phyloP scores from a whole-genome alignment of 2,329 filamentous ascomycete genomes.

The Ophiostoma australiae region DNA sequence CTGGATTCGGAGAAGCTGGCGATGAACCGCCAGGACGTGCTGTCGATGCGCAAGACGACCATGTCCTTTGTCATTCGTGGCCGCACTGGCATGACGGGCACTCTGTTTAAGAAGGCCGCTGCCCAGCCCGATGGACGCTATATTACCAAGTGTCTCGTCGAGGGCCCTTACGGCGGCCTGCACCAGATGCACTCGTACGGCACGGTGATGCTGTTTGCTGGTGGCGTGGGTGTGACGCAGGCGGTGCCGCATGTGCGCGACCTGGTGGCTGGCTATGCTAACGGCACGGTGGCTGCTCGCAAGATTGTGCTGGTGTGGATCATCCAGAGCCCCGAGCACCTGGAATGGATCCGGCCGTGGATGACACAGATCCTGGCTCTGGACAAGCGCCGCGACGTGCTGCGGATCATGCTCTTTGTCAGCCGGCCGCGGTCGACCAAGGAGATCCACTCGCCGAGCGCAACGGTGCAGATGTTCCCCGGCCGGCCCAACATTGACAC shows the following conservation, averaged over 20 bases:
- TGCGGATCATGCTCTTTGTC: constrained; percentile 74
- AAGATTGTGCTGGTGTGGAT: constrained; percentile 73
- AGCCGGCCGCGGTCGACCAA: constrained; percentile 69
- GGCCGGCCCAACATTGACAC: constrained; percentile 70
- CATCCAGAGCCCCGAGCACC: constrained; percentile 71
- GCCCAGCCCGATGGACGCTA: constrained; percentile 57
- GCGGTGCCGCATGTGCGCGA: constrained; percentile 71
- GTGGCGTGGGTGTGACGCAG: constrained; percentile 76
- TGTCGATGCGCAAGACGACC: constrained; percentile 56
- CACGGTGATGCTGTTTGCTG: constrained; percentile 72
- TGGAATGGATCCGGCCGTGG: constrained; percentile 79
- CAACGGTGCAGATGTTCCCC: constrained; percentile 80
- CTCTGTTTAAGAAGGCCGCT: constrained; percentile 62
- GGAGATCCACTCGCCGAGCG: constrained; percentile 72
- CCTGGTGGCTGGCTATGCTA: constrained; percentile 62
- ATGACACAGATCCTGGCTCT: constrained; percentile 76
- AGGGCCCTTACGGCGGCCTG: constrained; percentile 72
- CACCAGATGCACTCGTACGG: constrained; percentile 70
- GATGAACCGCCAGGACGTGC: constrained; percentile 55
- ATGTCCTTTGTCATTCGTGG: constrained; percentile 70
- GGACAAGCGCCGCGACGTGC: constrained; percentile 66
- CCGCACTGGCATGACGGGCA: constrained; percentile 67
- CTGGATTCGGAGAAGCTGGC: constrained; percentile 51
- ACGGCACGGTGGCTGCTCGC: constrained; percentile 64
- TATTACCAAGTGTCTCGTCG: constrained; percentile 60